phyloP scores from a whole-genome alignment of 208 protist genomes.

The Histomonas meleagridis region DNA sequence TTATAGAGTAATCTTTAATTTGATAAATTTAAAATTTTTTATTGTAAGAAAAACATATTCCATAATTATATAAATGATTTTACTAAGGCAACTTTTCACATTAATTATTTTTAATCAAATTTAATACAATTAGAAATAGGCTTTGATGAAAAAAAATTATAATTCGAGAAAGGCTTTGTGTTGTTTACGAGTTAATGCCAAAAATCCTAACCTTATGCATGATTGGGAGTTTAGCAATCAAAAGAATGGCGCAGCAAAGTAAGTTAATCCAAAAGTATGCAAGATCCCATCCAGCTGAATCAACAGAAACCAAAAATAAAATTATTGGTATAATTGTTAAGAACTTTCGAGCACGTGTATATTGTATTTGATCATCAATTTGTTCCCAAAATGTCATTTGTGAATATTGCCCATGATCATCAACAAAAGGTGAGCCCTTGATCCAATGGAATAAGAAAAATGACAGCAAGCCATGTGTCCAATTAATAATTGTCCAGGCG shows the following conservation, averaged over 20 bases:
- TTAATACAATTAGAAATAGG: no score
- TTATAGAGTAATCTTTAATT: no score
- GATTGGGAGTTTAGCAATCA: conserved; percentile 39
- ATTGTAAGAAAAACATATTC: no score
- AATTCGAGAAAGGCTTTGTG: no score
- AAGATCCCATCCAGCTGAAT: conserved; percentile 38
- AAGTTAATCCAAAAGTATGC: conserved; percentile 37
- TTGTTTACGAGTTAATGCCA: conserved; percentile 38
- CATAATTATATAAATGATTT: no score
- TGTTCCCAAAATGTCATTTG: conserved; percentile 41
- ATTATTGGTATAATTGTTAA: conserved; percentile 21
- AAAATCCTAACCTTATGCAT: conserved; percentile 43
- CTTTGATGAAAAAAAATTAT: no score
- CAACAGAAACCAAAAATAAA: conserved; percentile 35
- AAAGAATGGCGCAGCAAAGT: neutral
- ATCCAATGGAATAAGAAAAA: conserved; percentile 43
- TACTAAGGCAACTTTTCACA: no score
- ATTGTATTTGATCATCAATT: conserved; percentile 39
- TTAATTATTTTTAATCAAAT: no score
- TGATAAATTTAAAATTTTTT: no score
- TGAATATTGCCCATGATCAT: conserved; percentile 34
- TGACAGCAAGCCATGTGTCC: conserved; percentile 17
- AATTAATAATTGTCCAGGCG: neutral
- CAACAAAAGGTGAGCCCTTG: conserved; percentile 35
- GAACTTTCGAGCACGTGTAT: conserved; percentile 42